phyloP scores from a whole-genome alignment of 495 filamentous ascomycete genomes.

The Xeromyces bisporus region DNA sequence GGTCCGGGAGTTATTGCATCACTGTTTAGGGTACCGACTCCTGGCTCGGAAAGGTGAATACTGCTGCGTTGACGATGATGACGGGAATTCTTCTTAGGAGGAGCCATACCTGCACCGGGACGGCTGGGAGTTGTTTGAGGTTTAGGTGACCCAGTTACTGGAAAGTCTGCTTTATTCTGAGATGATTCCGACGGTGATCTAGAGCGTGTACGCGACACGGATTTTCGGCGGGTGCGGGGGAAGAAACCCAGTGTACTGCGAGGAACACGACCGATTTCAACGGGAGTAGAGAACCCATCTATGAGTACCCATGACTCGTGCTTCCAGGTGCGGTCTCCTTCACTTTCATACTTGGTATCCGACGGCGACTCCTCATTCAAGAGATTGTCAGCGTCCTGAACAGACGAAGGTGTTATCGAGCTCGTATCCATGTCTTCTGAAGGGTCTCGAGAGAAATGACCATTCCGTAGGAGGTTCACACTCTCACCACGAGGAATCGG shows the following conservation, averaged over 20 bases:
- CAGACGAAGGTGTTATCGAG: conserved; percentile 22
- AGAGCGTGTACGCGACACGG: conserved; percentile 32
- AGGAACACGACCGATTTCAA: conserved; percentile 76
- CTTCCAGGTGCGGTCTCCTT: conserved; percentile 48
- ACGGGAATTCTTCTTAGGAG: conserved; percentile 7
- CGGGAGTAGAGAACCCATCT: conserved; percentile 46
- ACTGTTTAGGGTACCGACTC: conserved; percentile 62
- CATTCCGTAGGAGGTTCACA: conserved; percentile 19
- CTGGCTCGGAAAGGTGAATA: conserved; percentile 49
- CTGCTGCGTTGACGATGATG: conserved; percentile 27
- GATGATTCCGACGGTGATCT: conserved; percentile 19
- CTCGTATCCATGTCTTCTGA: conserved; percentile 23
- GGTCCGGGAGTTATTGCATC: conserved; percentile 59
- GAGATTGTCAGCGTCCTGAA: conserved; percentile 7
- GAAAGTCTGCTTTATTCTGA: conserved; percentile 17
- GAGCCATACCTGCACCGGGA: conserved; percentile 7
- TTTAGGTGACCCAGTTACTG: conserved; percentile 18
- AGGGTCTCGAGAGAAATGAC: conserved; percentile 8
- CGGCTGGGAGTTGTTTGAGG: conserved; percentile 11
- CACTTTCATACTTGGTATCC: conserved; percentile 11
- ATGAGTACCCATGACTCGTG: conserved; percentile 78
- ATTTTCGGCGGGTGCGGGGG: conserved; percentile 77
- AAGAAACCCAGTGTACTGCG: conserved; percentile 78
- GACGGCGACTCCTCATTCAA: conserved; percentile 8
- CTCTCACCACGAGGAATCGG: conserved; percentile 13